phyloP scores from a whole-genome alignment of 2,329 filamentous ascomycete species.

The Alternaria solani region DNA sequence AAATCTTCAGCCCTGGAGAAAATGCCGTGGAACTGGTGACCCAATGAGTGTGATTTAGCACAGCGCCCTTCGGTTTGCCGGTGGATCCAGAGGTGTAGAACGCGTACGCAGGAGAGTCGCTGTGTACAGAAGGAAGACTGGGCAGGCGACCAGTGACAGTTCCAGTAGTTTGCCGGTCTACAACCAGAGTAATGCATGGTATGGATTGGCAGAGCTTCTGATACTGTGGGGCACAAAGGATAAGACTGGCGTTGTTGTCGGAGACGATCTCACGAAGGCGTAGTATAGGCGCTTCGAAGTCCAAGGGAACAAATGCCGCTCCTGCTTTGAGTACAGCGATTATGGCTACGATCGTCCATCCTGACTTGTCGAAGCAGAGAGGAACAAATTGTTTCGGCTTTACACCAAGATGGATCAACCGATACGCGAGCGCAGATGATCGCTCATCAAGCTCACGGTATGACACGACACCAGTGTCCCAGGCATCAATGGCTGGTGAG shows the following conservation, averaged over 20 bases:
- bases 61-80: slow-evolving; percentile 66
- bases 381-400: slow-evolving; percentile 39
- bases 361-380: slow-evolving; percentile 50
- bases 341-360: slow-evolving; percentile 47
- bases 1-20: slow-evolving; percentile 52
- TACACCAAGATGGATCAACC: slow-evolving; percentile 35
- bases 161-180: slow-evolving; percentile 54
- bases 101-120: slow-evolving; percentile 65
- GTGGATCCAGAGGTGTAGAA: slow-evolving; percentile 68
- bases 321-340: slow-evolving; percentile 50
- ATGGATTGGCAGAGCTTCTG: slow-evolving; percentile 36
- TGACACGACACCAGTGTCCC: slow-evolving; percentile 38
- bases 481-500: slow-evolving; percentile 38
- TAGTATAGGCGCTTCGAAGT: slow-evolving; percentile 47
- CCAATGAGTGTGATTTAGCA: slow-evolving; percentile 68
- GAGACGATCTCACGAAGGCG: slow-evolving; percentile 48
- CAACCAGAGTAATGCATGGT: slow-evolving; percentile 32
- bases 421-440: slow-evolving; percentile 36
- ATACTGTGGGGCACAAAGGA: slow-evolving; percentile 39
- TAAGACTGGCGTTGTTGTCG: slow-evolving; percentile 40
- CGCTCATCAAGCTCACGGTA: slow-evolving; percentile 42
- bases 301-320: slow-evolving; percentile 48
- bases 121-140: slow-evolving; percentile 44
- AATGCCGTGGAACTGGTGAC: slow-evolving; percentile 55
- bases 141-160: slow-evolving; percentile 40